These are phyloP conservation scores for fission yeast (Schizosaccharomyces pombe) DNA, from an alignment of 805 yeast genomes.

Conservation along the genomic window DNA sequence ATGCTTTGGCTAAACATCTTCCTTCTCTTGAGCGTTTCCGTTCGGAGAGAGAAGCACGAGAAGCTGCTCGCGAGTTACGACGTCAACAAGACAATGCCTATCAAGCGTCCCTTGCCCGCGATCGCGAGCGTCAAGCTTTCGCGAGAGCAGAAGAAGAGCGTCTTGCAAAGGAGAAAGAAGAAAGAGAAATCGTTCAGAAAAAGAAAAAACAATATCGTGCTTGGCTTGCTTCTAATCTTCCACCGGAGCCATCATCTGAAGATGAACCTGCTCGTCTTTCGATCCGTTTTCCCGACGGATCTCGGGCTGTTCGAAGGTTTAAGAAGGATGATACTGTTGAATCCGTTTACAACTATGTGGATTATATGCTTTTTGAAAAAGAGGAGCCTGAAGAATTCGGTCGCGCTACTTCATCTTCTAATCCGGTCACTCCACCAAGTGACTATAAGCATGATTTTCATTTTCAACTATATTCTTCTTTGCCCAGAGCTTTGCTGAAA, in stretches of 20 bases:
- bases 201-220: constrained; percentile 8
- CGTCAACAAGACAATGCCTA: constrained; percentile 60
- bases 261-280: constrained; percentile 1
- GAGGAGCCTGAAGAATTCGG: constrained; percentile 11
- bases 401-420: constrained; percentile 8
- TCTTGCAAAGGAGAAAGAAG: constrained; percentile 11
- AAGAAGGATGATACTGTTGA: not conserved
- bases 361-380: not conserved
- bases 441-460: constrained; percentile 24
- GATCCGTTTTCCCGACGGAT: not conserved
- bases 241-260: not conserved
- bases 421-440: constrained; percentile 16
- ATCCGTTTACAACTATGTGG: not conserved
- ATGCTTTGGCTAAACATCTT: constrained; percentile 31
- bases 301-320: not conserved
- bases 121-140: constrained; percentile 28
- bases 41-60: constrained; percentile 37
- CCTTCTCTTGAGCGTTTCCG: constrained; percentile 39
- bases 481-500: constrained; percentile 29
- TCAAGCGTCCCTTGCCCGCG: constrained; percentile 43
- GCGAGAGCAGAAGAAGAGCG: constrained; percentile 9
- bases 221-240: constrained; percentile 3
- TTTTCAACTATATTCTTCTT: constrained; percentile 31
- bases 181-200: constrained; percentile 7
- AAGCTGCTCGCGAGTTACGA: constrained; percentile 30